Evolutionary conservation across 495 filamentous ascomycete genomes (phyloP).

Genomic region (Wilcoxina mikolae): DNA sequence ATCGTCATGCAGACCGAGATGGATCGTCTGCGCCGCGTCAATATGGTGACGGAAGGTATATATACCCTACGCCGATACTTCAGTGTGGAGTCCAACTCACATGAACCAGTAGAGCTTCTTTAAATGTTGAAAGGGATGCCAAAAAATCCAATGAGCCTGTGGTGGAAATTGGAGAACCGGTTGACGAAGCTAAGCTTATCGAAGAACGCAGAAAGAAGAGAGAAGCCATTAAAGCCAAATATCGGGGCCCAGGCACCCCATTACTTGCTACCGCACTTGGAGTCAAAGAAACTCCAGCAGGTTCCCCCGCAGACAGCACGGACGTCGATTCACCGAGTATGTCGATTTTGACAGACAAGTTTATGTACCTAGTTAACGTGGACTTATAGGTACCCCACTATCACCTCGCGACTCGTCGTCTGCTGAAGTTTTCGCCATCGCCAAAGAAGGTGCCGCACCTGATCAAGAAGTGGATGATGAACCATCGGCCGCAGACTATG

Average conservation of each 20-base stretch:
- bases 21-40: not conserved
- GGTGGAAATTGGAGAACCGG: conserved; percentile 32
- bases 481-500: conserved; percentile 88
- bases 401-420: conserved; percentile 1
- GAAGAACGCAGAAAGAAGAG: conserved; percentile 75
- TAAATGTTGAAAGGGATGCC: not conserved
- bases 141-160: conserved; percentile 2
- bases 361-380: not conserved
- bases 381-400: conserved; percentile 2
- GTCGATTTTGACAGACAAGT: not conserved
- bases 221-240: conserved; percentile 77
- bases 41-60: conserved; percentile 11
- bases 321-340: not conserved
- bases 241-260: conserved; percentile 55
- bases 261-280: conserved; percentile 65
- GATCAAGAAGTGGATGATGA: conserved; percentile 46
- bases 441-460: conserved; percentile 51
- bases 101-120: not conserved
- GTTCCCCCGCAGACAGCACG: conserved; percentile 29
- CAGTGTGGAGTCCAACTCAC: not conserved
- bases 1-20: conserved; percentile 11
- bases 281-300: conserved; percentile 40
- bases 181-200: conserved; percentile 67
- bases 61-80: not conserved
- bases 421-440: conserved; percentile 34